Evolutionary conservation across 345 rosid genomes (phyloP).

Genomic region (sweet orange (Citrus sinensis)): DNA sequence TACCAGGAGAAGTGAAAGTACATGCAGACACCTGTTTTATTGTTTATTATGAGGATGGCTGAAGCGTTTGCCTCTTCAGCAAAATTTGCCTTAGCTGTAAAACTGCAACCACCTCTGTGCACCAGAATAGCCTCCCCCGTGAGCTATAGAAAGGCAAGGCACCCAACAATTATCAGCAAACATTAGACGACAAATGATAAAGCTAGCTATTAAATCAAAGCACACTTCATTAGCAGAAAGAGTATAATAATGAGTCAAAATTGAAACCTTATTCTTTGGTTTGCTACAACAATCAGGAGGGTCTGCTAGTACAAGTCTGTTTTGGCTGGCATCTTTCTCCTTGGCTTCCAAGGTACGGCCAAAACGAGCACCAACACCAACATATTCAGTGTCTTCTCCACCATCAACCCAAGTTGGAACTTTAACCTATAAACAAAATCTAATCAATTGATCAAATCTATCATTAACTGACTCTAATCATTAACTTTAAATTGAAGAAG

Average conservation of each 20-base stretch:
- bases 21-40: conserved; percentile 50
- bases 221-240: neutral
- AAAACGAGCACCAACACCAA: conserved; percentile 93
- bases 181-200: conserved; percentile 1
- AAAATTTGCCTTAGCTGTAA: conserved; percentile 63
- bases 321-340: conserved; percentile 71
- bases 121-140: conserved; percentile 64
- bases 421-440: conserved; percentile 57
- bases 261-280: conserved; percentile 58
- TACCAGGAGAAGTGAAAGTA: neutral
- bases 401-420: conserved; percentile 71
- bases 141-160: conserved; percentile 41
- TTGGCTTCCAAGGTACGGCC: conserved; percentile 79
- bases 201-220: neutral
- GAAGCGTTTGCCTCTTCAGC: conserved; percentile 78
- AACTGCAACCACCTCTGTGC: conserved; percentile 85
- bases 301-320: conserved; percentile 58
- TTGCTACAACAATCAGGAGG: conserved; percentile 77
- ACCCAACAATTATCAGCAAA: conserved; percentile 14
- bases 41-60: conserved; percentile 75
- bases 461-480: neutral
- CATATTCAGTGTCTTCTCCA: conserved; percentile 58
- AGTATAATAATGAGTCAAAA: neutral
- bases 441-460: neutral
- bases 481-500: neutral